phyloP scores from a whole-genome alignment of 208 protist species.

The Phytomonas francai region DNA sequence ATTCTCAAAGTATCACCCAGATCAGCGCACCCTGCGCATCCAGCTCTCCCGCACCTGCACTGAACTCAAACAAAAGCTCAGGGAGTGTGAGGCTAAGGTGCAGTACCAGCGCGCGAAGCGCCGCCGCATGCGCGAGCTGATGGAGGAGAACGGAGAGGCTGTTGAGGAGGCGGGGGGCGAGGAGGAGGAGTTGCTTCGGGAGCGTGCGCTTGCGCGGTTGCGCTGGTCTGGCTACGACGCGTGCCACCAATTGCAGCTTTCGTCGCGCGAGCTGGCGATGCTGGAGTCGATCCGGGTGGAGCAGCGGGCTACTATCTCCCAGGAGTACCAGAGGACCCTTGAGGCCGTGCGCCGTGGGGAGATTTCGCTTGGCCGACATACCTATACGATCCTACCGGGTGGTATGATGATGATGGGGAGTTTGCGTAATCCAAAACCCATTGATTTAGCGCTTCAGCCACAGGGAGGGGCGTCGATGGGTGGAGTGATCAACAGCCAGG shows the following conservation, averaged over 20 bases:
- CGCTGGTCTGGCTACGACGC: conserved; percentile 68
- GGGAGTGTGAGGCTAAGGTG: conserved; percentile 44
- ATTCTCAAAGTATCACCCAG: conserved; percentile 45
- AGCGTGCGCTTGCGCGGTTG: conserved; percentile 52
- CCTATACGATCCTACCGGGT: conserved; percentile 83
- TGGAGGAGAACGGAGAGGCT: conserved; percentile 24
- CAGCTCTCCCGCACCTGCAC: conserved; percentile 54
- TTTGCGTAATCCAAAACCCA: conserved; percentile 28
- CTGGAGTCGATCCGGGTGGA: conserved; percentile 44
- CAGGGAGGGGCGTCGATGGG: conserved; percentile 12
- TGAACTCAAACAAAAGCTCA: conserved; percentile 33
- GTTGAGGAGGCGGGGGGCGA: conserved; percentile 62
- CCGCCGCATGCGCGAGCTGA: conserved; percentile 60
- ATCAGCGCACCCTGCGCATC: conserved; percentile 69
- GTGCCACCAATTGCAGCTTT: conserved; percentile 78
- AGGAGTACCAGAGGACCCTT: conserved; percentile 57
- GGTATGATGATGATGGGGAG: conserved; percentile 65
- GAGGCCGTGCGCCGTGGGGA: conserved; percentile 68
- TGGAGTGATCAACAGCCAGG: neutral
- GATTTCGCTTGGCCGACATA: conserved; percentile 55
- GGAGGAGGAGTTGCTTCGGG: conserved; percentile 74
- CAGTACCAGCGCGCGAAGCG: conserved; percentile 58
- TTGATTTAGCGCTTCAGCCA: conserved; percentile 13
- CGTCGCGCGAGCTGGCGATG: conserved; percentile 67
- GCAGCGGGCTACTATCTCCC: conserved; percentile 48